Evolutionary conservation across 164 flowering plant genomes (phyloP).

Genomic region (Umbilicus rupestris): DNA sequence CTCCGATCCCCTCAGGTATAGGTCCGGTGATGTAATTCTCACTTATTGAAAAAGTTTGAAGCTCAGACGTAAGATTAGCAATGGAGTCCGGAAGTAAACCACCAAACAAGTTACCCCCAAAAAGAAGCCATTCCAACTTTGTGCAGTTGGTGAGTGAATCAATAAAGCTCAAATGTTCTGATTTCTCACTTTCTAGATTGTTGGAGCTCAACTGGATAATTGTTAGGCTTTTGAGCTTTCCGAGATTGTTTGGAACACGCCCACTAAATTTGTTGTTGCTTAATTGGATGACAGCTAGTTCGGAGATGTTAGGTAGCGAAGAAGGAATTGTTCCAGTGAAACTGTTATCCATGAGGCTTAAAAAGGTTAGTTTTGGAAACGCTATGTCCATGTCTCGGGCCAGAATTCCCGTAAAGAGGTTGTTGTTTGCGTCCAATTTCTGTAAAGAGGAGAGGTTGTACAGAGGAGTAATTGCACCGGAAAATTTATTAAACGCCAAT

Average conservation of each 20-base stretch:
- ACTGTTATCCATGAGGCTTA: constrained; percentile 4
- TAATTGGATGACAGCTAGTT: too few species aligned
- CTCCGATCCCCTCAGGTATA: constrained; percentile 18
- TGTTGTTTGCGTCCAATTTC: neutral
- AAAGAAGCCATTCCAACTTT: constrained; percentile 7
- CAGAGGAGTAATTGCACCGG: constrained; percentile 15
- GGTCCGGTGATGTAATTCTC: constrained; percentile 13
- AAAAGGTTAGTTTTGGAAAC: constrained; percentile 16
- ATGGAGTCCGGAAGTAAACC: constrained; percentile 14
- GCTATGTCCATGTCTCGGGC: constrained; percentile 9
- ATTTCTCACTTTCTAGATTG: constrained; percentile 12
- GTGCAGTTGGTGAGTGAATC: constrained; percentile 16
- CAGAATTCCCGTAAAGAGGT: constrained; percentile 12
- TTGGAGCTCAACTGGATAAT: constrained; percentile 16
- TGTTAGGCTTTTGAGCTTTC: too few species aligned
- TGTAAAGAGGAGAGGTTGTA: constrained; percentile 13
- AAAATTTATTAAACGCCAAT: neutral
- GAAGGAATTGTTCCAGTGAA: constrained; percentile 20
- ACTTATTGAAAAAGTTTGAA: neutral
- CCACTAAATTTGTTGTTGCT: too few species aligned
- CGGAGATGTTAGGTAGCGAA: too few species aligned
- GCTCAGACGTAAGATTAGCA: constrained; percentile 19
- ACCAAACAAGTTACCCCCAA: constrained; percentile 5
- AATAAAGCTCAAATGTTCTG: constrained; percentile 21
- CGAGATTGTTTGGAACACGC: too few species aligned